Evolutionary conservation across 768 basidiomycete species (phyloP), one percentile per base, ranked within the genome.

Genomic region (Omphalotus guepiniiformis): DNA sequence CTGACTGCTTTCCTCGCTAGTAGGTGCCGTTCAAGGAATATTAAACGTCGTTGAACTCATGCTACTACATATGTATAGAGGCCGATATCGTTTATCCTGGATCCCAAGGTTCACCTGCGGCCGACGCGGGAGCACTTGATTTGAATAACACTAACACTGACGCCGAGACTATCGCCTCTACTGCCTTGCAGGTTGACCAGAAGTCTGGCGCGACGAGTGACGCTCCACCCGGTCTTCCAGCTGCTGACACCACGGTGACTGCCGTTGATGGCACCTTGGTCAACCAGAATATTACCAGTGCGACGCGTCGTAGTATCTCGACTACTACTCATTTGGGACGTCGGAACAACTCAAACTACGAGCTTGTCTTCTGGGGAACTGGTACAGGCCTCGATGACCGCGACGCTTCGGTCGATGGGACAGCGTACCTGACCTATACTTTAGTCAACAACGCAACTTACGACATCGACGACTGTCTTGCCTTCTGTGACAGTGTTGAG

Each of bases 381-480:
- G 56, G 52, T 29, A 51, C 52, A 4, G 42, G 21, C 11, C 27
- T 16, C 8, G 34, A 51, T 27, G 56, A 44, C 32, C 42, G 47
- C 13, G 53, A 59, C 39, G 48, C 47, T 23, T 42, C 58, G 1
- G 27, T 59, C 27, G 28, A 52, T 18, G 58, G 56, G 19, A 55
- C 50, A n/a, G 53, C 50, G 15, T 59, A 52, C 35, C 41, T 59
- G 41, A 55, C 56, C 2, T 59, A 38, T 39, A 52, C 41, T 23
- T 23, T 55, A 19, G 58, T 59, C 13, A 29, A 46, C 36, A 59
- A 57, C 49, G 19, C 50, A 3, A 57, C 52, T n/a, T 54, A 54
- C 30, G 27, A 37, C 18, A 29, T 52, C 6, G 45, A 49, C 36
- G 53, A 53, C 11, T 59, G 56, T 43, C 39, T 57, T 16, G 43